phyloP scores from a whole-genome alignment of 768 basidiomycete genomes.

The Tulasnella calospora region DNA sequence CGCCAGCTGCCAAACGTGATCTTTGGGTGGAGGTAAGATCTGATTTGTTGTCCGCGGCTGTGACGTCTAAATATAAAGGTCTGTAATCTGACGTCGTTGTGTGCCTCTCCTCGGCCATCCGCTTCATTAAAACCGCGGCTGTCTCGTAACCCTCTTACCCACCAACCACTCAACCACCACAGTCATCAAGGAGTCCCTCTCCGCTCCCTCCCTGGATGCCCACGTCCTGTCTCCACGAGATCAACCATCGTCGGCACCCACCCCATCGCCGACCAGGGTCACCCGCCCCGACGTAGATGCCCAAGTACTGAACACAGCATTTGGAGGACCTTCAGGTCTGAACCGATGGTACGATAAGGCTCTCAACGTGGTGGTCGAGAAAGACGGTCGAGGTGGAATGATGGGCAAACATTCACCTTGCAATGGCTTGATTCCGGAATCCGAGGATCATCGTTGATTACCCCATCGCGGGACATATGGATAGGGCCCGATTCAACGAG shows the following conservation, averaged over 20 bases:
- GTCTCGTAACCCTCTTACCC: conserved; percentile 62
- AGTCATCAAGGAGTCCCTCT: conserved; percentile 65
- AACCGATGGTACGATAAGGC: conserved; percentile 93
- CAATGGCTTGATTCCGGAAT: conserved; percentile 87
- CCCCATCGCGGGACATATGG: conserved; percentile 63
- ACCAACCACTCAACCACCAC: conserved; percentile 55
- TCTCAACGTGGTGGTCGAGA: conserved; percentile 53
- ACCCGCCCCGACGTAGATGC: conserved; percentile 50
- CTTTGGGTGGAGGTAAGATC: conserved; percentile 65
- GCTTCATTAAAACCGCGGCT: conserved; percentile 57
- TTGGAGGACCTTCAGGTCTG: conserved; percentile 52
- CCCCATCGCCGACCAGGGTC: not conserved
- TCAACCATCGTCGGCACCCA: conserved; percentile 32
- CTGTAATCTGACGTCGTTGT: not conserved
- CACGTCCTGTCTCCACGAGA: conserved; percentile 47
- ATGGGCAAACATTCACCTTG: conserved; percentile 88
- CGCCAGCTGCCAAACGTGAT: conserved; percentile 65
- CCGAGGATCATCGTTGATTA: conserved; percentile 84
- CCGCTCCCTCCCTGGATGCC: conserved; percentile 77
- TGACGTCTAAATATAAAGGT: not conserved
- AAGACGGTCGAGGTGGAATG: conserved; percentile 76
- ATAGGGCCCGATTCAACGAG: conserved; percentile 42
- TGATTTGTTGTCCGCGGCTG: not conserved
- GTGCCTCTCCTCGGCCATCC: not conserved
- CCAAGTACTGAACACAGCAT: conserved; percentile 71